phyloP scores from a whole-genome alignment of 495 filamentous ascomycete species.

The Lasiosphaeriaceae sp. region DNA sequence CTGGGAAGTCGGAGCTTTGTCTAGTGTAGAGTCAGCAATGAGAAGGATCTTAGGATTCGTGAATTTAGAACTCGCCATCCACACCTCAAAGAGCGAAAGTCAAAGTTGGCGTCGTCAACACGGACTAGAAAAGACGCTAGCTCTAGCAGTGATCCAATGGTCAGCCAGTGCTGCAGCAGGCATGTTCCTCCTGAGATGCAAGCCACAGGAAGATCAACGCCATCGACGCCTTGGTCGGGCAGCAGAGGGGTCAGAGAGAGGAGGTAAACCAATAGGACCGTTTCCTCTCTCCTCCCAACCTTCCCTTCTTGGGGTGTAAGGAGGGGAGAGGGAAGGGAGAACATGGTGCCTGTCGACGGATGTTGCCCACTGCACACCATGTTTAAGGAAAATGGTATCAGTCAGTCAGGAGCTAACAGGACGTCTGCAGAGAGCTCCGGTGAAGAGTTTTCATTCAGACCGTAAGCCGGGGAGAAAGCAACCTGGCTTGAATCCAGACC shows the following conservation, averaged over 20 bases:
- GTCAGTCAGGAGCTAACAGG: neutral
- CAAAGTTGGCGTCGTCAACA: neutral
- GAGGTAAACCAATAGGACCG: conserved; percentile 4
- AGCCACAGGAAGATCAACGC: conserved; percentile 13
- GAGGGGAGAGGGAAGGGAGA: neutral
- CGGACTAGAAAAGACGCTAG: neutral
- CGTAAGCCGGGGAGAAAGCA: neutral
- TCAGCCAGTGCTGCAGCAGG: neutral
- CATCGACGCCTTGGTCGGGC: conserved; percentile 2
- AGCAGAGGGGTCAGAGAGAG: neutral
- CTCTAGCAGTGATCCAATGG: conserved; percentile 2
- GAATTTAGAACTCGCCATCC: neutral
- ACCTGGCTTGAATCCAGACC: neutral
- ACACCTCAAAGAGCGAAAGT: neutral
- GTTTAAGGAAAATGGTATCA: no score
- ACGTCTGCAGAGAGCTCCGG: neutral
- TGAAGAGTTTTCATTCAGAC: conserved; percentile 6
- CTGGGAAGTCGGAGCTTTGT: neutral
- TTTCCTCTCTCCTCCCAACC: neutral
- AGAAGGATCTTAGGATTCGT: no score
- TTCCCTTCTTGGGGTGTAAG: no score
- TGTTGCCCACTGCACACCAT: neutral
- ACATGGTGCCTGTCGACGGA: neutral
- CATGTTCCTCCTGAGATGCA: conserved; percentile 11
- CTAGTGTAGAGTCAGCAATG: neutral